Conservation (phyloP, 176 grass and related monocot genomes). For the Dactylis glomerata region DNA sequence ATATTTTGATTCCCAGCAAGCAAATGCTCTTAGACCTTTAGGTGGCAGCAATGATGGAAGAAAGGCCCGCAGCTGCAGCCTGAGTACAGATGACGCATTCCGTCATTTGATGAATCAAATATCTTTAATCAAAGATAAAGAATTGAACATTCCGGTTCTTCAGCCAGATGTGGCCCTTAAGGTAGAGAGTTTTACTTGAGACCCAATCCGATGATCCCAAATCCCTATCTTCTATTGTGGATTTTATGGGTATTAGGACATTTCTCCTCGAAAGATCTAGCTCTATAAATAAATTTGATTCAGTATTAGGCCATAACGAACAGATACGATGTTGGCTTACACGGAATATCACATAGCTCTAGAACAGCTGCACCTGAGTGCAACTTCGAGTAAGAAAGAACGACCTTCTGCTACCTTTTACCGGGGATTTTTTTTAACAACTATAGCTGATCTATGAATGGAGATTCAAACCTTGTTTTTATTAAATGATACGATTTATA, state of each 20-base stretch:
- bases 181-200: constrained; percentile 45
- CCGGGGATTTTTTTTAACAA: too few species aligned
- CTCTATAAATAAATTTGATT: not conserved
- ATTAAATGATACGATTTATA: not conserved
- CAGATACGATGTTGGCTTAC: too few species aligned
- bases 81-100: constrained; percentile 74
- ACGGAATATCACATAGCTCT: not conserved
- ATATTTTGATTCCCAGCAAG: constrained; percentile 98
- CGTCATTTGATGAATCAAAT: constrained; percentile 65
- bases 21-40: constrained; percentile 86
- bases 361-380: not conserved
- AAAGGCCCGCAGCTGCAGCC: constrained; percentile 38
- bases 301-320: not conserved
- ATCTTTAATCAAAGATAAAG: constrained; percentile 62
- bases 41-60: constrained; percentile 55
- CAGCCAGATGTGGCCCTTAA: constrained; percentile 70
- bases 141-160: constrained; percentile 56
- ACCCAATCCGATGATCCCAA: not conserved
- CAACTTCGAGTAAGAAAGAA: not conserved
- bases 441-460: too few species aligned
- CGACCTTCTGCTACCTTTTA: not conserved
- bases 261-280: not conserved
- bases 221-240: not conserved
- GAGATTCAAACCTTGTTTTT: too few species aligned
- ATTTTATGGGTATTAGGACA: not conserved